Evolutionary conservation across 108 stramenopile genomes (phyloP), one percentile per base, ranked within the genome.

Genomic region (Pseudonitzschia multiseries): DNA sequence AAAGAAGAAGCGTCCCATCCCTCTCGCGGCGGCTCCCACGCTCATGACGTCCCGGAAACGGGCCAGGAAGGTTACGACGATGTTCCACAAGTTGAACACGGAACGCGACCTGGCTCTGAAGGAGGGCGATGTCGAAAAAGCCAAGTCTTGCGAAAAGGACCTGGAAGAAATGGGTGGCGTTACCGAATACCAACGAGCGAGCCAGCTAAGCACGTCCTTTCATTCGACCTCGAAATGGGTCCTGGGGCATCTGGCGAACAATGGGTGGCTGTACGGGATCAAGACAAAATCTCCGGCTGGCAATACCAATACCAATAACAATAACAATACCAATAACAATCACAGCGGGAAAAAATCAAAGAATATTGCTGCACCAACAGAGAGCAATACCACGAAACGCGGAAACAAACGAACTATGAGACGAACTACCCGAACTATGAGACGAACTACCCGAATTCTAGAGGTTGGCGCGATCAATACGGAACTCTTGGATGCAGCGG

Each of bases 391-490:
- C 27, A 15, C 29, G 4, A 41, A 61, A 54, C 57, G 65, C 0
- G 63, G 72, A 28, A 60, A 26, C 31, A 56, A 21, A 42, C 70
- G 42, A 65, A 81, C 69, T 66, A 26, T 24, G 22, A 46, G 46
- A 56, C 79, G 88, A 76, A n/a, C n/a, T n/a, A n/a, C n/a, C n/a
- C n/a, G n/a, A n/a, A n/a, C n/a, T n/a, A 26, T 24, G 22, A 46
- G 46, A 56, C 80, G 90, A 74, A 67, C 74, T 5, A 74, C 86
- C 21, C 68, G 78, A 66, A 43, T 96, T n/a, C 78, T 98, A 41
- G 97, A 98, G 81, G 83, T 98, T 31, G 97, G 97, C n/a, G 96
- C 96, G 17, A 96, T 98, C 68, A 98, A 97, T 70, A 93, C 88
- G 14, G 92, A 96, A 76, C 88, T 98, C 1, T 53, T 96, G 36